These are phyloP conservation scores for Aaosphaeria pasadenensis DNA, from an alignment of 2,329 filamentous ascomycete genomes.

Conservation along the genomic window DNA sequence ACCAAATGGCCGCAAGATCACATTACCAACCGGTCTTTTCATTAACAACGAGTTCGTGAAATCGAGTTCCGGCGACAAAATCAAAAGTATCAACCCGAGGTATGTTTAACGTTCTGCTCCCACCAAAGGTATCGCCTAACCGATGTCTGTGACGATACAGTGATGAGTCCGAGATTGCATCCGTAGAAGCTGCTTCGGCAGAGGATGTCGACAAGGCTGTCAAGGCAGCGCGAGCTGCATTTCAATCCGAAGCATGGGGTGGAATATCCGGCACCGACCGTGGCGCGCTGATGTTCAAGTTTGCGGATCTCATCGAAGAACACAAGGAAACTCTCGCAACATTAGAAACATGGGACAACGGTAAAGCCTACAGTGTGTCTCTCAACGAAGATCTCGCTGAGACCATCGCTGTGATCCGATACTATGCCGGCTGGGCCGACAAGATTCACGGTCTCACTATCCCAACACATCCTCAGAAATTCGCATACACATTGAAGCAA, in stretches of 20 bases:
- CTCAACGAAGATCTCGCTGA: neutral
- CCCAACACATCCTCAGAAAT: constrained; percentile 52
- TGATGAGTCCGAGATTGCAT: too few relatives aligned
- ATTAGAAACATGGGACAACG: neutral
- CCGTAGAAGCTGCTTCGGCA: too few relatives aligned
- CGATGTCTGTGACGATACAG: too few relatives aligned
- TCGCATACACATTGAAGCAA: constrained; percentile 30
- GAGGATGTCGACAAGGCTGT: too few relatives aligned
- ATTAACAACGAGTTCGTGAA: constrained; percentile 80
- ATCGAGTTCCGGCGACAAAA: constrained; percentile 61
- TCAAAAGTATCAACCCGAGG: constrained; percentile 68
- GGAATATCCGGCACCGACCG: too few relatives aligned
- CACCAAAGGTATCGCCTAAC: too few relatives aligned
- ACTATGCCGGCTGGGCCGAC: constrained; percentile 75
- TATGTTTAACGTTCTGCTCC: constrained; percentile 33
- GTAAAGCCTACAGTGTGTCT: neutral
- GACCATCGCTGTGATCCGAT: constrained; percentile 46
- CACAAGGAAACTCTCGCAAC: neutral
- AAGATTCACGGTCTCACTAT: constrained; percentile 71
- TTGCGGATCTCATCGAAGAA: neutral
- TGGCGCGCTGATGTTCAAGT: neutral
- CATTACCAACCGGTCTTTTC: constrained; percentile 73
- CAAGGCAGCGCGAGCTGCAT: too few relatives aligned
- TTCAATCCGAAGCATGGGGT: too few relatives aligned
- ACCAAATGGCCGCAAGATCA: constrained; percentile 71